A percentile compares a stretch with the other conserved stretches of the same genome.
Evolutionary conservation across 306 rosid species (phyloP).

Genomic region (Trifolium fragiferum): DNA sequence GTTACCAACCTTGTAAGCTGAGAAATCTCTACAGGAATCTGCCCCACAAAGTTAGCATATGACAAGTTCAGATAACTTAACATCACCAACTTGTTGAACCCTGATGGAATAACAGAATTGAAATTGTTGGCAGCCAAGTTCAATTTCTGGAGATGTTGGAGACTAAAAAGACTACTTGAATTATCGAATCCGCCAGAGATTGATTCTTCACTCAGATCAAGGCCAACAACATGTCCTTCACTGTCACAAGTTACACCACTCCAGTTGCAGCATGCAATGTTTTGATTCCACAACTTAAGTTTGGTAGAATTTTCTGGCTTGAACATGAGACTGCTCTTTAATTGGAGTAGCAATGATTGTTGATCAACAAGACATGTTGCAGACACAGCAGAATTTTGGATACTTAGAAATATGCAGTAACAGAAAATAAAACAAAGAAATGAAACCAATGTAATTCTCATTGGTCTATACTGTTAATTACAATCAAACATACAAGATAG

Average conservation of each 20-base stretch:
- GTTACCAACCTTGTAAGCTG: conserved; percentile 48
- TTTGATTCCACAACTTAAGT: conserved; percentile 46
- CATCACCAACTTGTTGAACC: conserved; percentile 41
- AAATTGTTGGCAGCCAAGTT: conserved; percentile 42
- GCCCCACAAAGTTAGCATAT: conserved; percentile 46
- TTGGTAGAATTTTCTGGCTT: neutral
- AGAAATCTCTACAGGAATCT: conserved; percentile 51
- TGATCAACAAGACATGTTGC: conserved; percentile 55
- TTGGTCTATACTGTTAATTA: conserved; percentile 34
- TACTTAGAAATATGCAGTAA: conserved; percentile 19
- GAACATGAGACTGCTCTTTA: conserved; percentile 48
- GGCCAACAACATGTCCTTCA: conserved; percentile 36
- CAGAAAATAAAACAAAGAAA: conserved; percentile 40
- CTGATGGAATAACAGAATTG: conserved; percentile 41
- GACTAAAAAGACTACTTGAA: conserved; percentile 43
- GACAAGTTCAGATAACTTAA: conserved; percentile 47
- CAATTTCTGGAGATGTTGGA: conserved; percentile 41
- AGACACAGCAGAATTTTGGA: conserved; percentile 25
- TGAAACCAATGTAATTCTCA: conserved; percentile 46
- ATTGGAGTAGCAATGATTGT: conserved; percentile 45
- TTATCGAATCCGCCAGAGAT: conserved; percentile 43
- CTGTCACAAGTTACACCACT: conserved; percentile 50
- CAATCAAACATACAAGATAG: conserved; percentile 17
- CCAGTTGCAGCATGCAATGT: conserved; percentile 54
- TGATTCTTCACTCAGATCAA: conserved; percentile 46